Evolutionary conservation across 768 basidiomycete species (phyloP).

Genomic region (Royoungia palumana): DNA sequence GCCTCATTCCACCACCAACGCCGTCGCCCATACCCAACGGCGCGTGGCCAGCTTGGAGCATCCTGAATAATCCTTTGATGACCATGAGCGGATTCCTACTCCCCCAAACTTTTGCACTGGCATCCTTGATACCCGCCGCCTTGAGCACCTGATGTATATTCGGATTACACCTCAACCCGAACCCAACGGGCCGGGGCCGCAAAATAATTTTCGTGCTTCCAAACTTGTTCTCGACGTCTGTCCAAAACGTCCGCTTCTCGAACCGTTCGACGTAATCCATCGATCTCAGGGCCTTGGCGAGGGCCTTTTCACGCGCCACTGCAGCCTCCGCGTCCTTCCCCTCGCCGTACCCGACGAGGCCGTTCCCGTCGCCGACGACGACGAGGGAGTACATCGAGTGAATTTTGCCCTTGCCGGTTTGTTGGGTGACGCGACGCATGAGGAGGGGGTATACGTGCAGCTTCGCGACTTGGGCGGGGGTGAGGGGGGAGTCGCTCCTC

Average conservation of each 20-base stretch:
- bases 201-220: constrained; percentile 79
- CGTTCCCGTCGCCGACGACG: constrained; percentile 80
- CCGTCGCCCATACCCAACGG: constrained; percentile 83
- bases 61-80: constrained; percentile 77
- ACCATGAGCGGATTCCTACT: constrained; percentile 75
- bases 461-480: constrained; percentile 23
- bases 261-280: constrained; percentile 96
- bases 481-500: constrained; percentile 16
- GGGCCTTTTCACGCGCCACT: constrained; percentile 56
- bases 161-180: constrained; percentile 88
- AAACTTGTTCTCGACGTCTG: constrained; percentile 80
- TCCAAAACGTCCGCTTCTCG: constrained; percentile 93
- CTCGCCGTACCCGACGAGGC: constrained; percentile 79
- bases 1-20: constrained; percentile 65
- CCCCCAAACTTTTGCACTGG: constrained; percentile 93
- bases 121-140: constrained; percentile 93
- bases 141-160: constrained; percentile 85
- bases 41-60: constrained; percentile 83
- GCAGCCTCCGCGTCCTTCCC: constrained; percentile 64
- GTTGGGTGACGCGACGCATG: constrained; percentile 66
- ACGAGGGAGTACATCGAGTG: constrained; percentile 57
- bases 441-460: constrained; percentile 43
- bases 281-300: constrained; percentile 69
- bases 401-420: constrained; percentile 94
- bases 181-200: constrained; percentile 82